Base-by-base conservation (phyloP, 169 alveolate species). In the Cryptosporidium parvum region DNA sequence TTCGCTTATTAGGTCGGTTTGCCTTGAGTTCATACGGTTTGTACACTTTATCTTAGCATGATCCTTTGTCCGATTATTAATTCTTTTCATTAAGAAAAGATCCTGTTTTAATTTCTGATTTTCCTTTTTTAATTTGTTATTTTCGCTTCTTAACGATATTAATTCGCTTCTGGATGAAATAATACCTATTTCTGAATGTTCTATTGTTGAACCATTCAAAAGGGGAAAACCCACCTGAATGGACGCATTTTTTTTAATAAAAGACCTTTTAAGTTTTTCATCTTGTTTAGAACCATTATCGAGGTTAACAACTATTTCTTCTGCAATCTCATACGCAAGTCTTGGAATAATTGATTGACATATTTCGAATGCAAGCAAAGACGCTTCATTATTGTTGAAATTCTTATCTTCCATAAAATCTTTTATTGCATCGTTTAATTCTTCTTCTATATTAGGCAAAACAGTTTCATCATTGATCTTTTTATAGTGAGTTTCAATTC, bases 311-410 rank as follows among this genome's bases (percentile, higher is more conserved):
- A 80, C 80, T 23, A 80, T 80, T 80, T 80, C 89, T 44, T 80
- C 89, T 62, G 89, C 89, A 80, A 80, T 80, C 16, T 80, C 75
- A 51, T 61, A 65, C 5, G 89, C 73, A 58, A 80, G 75, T 29
- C 75, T 80, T 23, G 89, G 89, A 26, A 80, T 80, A 62, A 80
- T 80, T 23, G 68, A 62, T 42, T 45, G 73, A 44, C 89, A 80
- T 61, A 62, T 80, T 23, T 80, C 89, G 42, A 80, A 80, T 21
- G 35, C 75, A 62, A 26, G 23, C 2, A 31, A 37, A 21, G 59
- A 26, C 3, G 42, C 51, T 21, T 39, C 89, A 70, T 48, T 70
- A 21, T 67, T 12, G 16, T 26, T 67, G 4, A 18, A 37, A 5
- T 48, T n/a, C 65, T 73, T 37, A 48, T 21, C n/a, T 45, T 80